These are phyloP conservation scores for Aspergillus sp. DNA, from an alignment of 2,329 filamentous ascomycete genomes.

Conservation along the genomic window DNA sequence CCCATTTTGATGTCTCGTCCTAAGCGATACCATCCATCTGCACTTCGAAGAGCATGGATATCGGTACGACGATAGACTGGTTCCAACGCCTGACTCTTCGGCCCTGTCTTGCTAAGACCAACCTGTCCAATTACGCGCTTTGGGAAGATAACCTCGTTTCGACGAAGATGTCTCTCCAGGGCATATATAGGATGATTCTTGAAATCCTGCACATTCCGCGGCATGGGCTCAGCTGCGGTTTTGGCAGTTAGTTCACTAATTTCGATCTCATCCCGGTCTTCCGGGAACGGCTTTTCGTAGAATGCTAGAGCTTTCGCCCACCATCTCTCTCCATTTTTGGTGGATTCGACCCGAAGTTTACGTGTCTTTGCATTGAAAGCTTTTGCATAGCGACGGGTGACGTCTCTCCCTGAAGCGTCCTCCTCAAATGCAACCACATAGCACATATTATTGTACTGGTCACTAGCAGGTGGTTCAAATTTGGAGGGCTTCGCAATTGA, in stretches of 20 bases:
- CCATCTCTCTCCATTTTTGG: conserved; percentile 53
- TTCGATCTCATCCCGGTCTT: conserved; percentile 79
- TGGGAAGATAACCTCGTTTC: conserved; percentile 76
- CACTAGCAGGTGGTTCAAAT: conserved; percentile 77
- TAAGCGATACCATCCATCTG: conserved; percentile 85
- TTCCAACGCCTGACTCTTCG: conserved; percentile 56
- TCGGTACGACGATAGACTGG: conserved; percentile 77
- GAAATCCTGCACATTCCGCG: conserved; percentile 79
- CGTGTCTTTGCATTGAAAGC: conserved; percentile 87
- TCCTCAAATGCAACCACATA: conserved; percentile 85
- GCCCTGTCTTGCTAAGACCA: conserved; percentile 43
- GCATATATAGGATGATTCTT: conserved; percentile 81
- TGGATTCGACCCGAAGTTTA: conserved; percentile 70
- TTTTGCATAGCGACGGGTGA: conserved; percentile 83
- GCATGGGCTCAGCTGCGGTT: conserved; percentile 76
- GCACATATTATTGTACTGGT: conserved; percentile 68
- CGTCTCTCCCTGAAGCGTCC: conserved; percentile 72
- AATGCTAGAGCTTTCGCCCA: conserved; percentile 43
- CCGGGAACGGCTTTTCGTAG: conserved; percentile 39
- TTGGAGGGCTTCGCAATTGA: conserved; percentile 70
- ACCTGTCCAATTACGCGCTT: conserved; percentile 72
- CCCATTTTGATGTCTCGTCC: conserved; percentile 73
- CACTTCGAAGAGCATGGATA: conserved; percentile 71
- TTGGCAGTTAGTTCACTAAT: conserved; percentile 67
- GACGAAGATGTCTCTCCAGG: conserved; percentile 75